Evolutionary conservation across 2,329 filamentous ascomycete genomes (phyloP).

Genomic region (Phyllosticta capitalensis): DNA sequence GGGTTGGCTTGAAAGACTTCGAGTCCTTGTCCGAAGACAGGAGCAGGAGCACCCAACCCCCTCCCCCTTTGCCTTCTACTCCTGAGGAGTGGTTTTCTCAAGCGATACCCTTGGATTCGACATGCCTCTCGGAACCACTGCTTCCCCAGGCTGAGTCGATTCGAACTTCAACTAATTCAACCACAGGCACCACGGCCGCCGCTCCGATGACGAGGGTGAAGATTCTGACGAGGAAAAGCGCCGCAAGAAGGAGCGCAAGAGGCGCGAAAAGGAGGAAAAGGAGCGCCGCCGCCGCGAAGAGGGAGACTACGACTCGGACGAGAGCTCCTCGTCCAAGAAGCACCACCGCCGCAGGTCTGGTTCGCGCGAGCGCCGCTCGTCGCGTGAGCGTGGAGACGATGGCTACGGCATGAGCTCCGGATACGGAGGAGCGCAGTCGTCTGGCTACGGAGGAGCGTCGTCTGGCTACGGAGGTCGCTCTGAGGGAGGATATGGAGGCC

Average conservation of each 20-base stretch:
- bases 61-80: too few species aligned
- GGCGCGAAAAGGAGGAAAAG: constrained; percentile 33
- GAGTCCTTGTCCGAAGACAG: too few species aligned
- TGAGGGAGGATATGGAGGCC: constrained; percentile 8
- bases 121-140: too few species aligned
- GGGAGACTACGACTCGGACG: background rate
- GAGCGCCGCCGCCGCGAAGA: constrained; percentile 21
- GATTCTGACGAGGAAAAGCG: constrained; percentile 20
- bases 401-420: constrained; percentile 4
- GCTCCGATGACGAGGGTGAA: constrained; percentile 21
- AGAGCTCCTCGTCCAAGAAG: background rate
- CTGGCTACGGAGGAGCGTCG: constrained; percentile 9
- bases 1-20: too few species aligned
- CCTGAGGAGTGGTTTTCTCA: too few species aligned
- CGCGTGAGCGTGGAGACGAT: constrained; percentile 10
- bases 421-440: background rate
- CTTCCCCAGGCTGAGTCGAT: background rate
- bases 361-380: constrained; percentile 7
- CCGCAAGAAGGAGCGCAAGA: constrained; percentile 25
- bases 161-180: constrained; percentile 11
- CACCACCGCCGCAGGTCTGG: constrained; percentile 10
- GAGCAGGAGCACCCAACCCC: too few species aligned
- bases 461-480: constrained; percentile 14
- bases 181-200: constrained; percentile 24
- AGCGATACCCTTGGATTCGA: too few species aligned